A percentile compares a stretch with the other conserved stretches of the same genome.
phyloP scores from a whole-genome alignment of 768 basidiomycete species.

The Boletus vermiculosoides region DNA sequence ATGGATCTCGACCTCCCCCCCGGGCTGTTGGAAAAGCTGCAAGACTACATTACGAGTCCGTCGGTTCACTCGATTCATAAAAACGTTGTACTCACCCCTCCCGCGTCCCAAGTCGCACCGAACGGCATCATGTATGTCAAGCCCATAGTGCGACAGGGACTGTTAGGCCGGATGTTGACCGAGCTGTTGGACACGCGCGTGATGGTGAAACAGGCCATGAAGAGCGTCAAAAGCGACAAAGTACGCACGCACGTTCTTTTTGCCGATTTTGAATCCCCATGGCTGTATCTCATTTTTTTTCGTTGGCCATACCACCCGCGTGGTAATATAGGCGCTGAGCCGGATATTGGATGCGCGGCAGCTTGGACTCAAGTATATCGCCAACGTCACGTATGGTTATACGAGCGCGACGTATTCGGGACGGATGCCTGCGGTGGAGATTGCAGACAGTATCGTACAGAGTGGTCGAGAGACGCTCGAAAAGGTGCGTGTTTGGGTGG shows the following conservation, averaged over 20 bases:
- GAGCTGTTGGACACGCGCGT: conserved; percentile 93
- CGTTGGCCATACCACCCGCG: background rate
- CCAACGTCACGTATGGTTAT: conserved; percentile 95
- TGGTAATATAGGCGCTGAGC: conserved; percentile 56
- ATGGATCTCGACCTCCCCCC: conserved; percentile 64
- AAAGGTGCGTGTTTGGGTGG: conserved; percentile 51
- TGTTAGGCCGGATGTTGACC: conserved; percentile 86
- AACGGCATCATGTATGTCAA: conserved; percentile 97
- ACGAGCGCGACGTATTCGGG: conserved; percentile 94
- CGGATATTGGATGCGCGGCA: conserved; percentile 88
- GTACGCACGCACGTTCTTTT: conserved; percentile 37
- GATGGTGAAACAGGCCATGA: conserved; percentile 99
- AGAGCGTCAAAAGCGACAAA: conserved; percentile 70
- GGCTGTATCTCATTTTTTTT: background rate
- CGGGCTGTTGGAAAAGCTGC: conserved; percentile 65
- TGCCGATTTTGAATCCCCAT: background rate
- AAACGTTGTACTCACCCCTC: background rate
- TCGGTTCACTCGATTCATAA: background rate
- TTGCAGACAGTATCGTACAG: conserved; percentile 97
- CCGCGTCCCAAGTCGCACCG: conserved; percentile 66
- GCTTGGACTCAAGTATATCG: conserved; percentile 89
- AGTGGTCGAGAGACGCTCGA: conserved; percentile 94
- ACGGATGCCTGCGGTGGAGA: conserved; percentile 97
- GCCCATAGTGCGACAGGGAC: conserved; percentile 74
- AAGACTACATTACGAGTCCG: conserved; percentile 77